Percentiles rank a stretch among this genome's conserved stretches.
Evolutionary conservation across 306 rosid genomes (phyloP).

Genomic region (Lathyrus sativus): DNA sequence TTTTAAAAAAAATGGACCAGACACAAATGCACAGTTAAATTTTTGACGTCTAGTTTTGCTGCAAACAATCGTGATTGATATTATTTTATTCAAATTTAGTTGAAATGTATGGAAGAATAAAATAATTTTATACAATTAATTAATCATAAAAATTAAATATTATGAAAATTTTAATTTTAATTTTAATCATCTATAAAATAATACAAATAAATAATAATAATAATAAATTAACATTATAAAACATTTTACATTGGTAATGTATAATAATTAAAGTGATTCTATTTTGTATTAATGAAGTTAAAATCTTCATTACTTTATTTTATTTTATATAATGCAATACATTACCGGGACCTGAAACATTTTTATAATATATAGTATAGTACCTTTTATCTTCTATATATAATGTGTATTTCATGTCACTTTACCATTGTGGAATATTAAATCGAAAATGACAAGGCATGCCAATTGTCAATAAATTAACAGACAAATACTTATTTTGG

Average conservation of each 20-base stretch:
- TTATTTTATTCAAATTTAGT: background rate
- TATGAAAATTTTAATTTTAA: no score
- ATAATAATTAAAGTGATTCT: background rate
- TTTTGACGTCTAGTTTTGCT: background rate
- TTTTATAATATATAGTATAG: background rate
- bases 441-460: background rate
- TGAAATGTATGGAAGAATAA: no score
- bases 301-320: conserved; percentile 4
- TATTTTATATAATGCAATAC: background rate
- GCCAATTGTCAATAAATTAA: background rate
- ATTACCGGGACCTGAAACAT: conserved; percentile 18
- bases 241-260: no score
- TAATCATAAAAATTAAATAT: no score
- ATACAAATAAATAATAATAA: no score
- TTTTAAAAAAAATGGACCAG: background rate
- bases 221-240: no score
- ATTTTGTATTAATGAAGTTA: background rate
- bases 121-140: no score
- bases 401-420: conserved; percentile 6
- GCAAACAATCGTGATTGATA: conserved; percentile 3
- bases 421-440: background rate
- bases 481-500: no score
- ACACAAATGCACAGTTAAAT: conserved; percentile 13
- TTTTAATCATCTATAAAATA: no score
- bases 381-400: background rate